Percentiles rank a stretch among this genome's conserved stretches.
Conservation (phyloP, 139 green algal species). For the Chlamydomonas incerta region DNA sequence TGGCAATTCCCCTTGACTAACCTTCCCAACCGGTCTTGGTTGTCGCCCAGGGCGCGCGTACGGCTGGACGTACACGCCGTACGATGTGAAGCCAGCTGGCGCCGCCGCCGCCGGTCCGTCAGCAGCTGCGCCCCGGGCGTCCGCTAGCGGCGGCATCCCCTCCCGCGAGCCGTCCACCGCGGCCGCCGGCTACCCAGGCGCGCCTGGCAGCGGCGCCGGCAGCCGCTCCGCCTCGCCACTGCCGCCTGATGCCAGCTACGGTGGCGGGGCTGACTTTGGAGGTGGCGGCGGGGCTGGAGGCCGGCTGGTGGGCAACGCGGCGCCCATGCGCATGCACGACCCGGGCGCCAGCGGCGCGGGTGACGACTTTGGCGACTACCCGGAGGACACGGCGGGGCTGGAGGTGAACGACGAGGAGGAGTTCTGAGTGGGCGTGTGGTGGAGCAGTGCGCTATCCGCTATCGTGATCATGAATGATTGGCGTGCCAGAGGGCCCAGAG, state of each 20-base stretch:
- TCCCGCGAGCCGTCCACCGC: neutral
- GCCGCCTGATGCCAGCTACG: neutral
- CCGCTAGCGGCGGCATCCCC: no score
- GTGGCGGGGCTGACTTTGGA: neutral
- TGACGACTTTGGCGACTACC: neutral
- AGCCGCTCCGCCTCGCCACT: neutral
- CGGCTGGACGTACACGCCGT: constrained; percentile 37
- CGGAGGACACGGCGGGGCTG: neutral
- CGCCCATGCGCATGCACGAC: constrained; percentile 1
- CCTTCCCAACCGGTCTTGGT: no score
- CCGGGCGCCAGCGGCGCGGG: neutral
- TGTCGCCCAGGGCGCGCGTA: neutral
- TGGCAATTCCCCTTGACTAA: neutral
- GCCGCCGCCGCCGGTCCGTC: neutral
- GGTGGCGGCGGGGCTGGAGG: neutral
- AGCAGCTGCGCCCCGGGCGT: neutral
- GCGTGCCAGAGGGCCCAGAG: no score
- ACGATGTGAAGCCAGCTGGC: neutral
- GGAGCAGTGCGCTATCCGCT: no score
- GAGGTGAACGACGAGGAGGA: neutral
- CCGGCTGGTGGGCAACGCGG: neutral
- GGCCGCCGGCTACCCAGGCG: no score
- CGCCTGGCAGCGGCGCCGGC: neutral
- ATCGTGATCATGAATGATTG: no score
- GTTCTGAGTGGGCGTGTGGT: neutral